Base-by-base conservation (phyloP, 1,139 yeast species). In the Debaryomyces robertsiae region DNA sequence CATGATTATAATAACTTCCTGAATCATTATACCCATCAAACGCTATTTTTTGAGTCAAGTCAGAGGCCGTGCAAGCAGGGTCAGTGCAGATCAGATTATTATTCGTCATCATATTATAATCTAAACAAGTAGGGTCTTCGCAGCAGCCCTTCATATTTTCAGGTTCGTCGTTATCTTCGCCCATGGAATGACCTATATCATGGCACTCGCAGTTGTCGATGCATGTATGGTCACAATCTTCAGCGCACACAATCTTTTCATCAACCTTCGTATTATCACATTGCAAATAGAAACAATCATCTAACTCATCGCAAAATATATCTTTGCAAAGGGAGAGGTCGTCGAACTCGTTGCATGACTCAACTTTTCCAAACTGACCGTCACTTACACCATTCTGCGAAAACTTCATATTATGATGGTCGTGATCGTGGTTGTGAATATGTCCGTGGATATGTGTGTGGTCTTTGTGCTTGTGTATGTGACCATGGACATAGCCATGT, bases 391-490 rank as follows among this genome's bases (percentile, higher is more conserved):
- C 23, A 30, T 28, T 31, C 14, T 16, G 16, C 27, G 2, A 16
- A 10, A n/a, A n/a, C n/a, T 14, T 17, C 15, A 40, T 36, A 16
- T 34, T 39, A 37, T 50, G 54, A 17, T 48, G 52, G 33, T 57
- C 60, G 38, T 68, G 73, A 43, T 69, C 75, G 40, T 70, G 76
- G 44, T 71, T 78, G 52, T 82, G 88, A 28, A 81, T 77, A 54
- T 82, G 87, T 2, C 87, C 88, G 54, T 82, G 88, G 16, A 81
- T 80, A 49, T 81, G 83, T 6, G 85, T 79, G 53, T 81, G 79
- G 51, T 79, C 79, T 46, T 73, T 69, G 53, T 79, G 84, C 52
- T 76, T 79, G 57, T 82, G 87, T 25, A 82, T 80, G 53, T 82
- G 87, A 1, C 87, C 87, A 59, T 82, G 87, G 13, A 81, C 82